These are phyloP conservation scores for Hanseniaspora vineae DNA, from an alignment of 805 yeast species.

Conservation along the genomic window DNA sequence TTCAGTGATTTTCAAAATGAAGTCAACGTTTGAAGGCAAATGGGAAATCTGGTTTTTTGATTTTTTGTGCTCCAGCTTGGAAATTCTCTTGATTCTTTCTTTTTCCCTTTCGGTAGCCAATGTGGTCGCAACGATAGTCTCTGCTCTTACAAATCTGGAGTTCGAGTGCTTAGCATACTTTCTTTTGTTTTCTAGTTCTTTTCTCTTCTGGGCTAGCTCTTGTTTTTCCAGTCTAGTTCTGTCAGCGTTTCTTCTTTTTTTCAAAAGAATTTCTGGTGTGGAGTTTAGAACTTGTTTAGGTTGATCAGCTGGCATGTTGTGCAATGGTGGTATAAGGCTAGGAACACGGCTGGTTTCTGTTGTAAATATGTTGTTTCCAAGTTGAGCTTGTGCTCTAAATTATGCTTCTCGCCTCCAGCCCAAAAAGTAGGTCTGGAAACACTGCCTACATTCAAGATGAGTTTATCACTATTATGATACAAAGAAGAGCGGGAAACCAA, in stretches of 20 bases:
- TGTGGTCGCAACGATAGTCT: slow-evolving; percentile 54
- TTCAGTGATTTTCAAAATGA: slow-evolving; percentile 23
- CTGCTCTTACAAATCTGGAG: slow-evolving; percentile 57
- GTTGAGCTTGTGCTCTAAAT: background rate
- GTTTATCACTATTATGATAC: background rate
- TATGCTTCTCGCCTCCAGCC: no score
- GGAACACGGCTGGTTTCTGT: background rate
- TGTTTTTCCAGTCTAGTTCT: slow-evolving; percentile 61
- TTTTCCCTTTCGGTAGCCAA: slow-evolving; percentile 54
- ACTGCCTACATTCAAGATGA: no score
- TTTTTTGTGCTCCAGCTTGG: slow-evolving; percentile 35
- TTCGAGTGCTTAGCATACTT: slow-evolving; percentile 31
- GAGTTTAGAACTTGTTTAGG: slow-evolving; percentile 28
- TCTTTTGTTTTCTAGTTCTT: slow-evolving; percentile 31
- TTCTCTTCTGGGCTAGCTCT: slow-evolving; percentile 43
- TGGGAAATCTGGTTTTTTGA: slow-evolving; percentile 14
- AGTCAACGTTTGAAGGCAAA: slow-evolving; percentile 22
- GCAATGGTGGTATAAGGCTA: no score
- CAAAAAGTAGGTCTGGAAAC: no score
- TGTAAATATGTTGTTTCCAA: background rate
- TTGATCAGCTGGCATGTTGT: background rate
- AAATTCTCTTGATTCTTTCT: slow-evolving; percentile 52
- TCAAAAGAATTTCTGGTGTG: slow-evolving; percentile 64
- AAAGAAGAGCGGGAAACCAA: background rate
- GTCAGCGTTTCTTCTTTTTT: slow-evolving; percentile 71